These are phyloP conservation scores for Lipomyces chichibuensis DNA, from an alignment of 805 yeast species.

Conservation along the genomic window DNA sequence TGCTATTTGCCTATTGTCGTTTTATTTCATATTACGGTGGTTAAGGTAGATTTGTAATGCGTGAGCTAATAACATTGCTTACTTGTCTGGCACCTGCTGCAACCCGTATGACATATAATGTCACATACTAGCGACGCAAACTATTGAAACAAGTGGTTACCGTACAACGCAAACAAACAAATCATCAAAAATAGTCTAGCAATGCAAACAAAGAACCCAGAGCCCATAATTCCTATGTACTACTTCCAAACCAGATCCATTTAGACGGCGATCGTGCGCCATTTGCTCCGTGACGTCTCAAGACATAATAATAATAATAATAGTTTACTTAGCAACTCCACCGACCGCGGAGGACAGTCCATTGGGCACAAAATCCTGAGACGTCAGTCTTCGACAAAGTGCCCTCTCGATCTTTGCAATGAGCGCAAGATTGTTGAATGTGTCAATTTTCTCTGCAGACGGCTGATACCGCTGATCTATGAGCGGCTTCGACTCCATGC, in stretches of 20 bases:
- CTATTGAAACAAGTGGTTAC: too few species aligned
- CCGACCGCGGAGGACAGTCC: background rate
- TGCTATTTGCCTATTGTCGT: conserved; percentile 59
- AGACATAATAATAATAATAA: background rate
- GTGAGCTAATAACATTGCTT: background rate
- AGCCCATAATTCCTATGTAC: background rate
- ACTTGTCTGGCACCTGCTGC: background rate
- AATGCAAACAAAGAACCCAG: background rate
- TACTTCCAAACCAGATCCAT: background rate
- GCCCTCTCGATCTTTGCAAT: conserved; percentile 20
- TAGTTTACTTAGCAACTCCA: background rate
- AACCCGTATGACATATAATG: background rate
- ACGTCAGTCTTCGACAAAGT: conserved; percentile 15
- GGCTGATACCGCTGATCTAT: conserved; percentile 20
- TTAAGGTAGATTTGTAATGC: conserved; percentile 51
- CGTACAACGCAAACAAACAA: too few species aligned
- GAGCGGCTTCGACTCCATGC: conserved; percentile 17
- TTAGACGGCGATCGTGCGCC: background rate
- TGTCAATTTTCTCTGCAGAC: conserved; percentile 14
- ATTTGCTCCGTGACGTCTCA: too few species aligned
- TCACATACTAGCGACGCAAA: background rate
- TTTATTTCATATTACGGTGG: conserved; percentile 68
- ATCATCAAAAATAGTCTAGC: background rate
- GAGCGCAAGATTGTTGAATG: conserved; percentile 18
- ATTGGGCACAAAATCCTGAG: conserved; percentile 17